Evolutionary conservation across 495 filamentous ascomycete genomes (phyloP), one percentile per base, ranked within the genome.

Genomic region (Penicillium goetzii): DNA sequence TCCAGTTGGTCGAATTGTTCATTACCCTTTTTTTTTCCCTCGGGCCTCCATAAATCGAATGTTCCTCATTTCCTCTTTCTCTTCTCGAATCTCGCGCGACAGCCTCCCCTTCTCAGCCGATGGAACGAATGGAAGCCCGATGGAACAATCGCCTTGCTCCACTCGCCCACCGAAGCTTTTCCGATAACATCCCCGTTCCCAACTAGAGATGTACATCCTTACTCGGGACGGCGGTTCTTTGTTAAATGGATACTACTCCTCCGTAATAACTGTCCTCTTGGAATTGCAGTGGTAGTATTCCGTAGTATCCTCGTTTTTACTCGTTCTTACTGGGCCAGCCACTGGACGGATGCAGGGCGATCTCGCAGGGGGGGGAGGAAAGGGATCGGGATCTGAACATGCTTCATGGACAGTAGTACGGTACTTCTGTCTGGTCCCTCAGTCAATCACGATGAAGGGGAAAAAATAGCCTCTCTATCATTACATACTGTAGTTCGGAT

Each of bases 61-160:
- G 19, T 45, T 47, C 15, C 12, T 47, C 43, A n/a, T 10, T 25
- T 21, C 15, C 15, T 12, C 10, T 23, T 47, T 25, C 21, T 23
- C 21, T 47, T 12, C 21, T 25, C 15, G 38, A 17, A 1, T 30
- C 59, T 34, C 49, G 56, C 57, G 60, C 60, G 60, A 67, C 60
- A 52, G 59, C 60, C 56, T 62, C 59, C 59, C 50, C 23, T 67
- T 63, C 57, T 63, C 52, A 59, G n/a, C n/a, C n/a, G 52, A 56
- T 45, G 62, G 53, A 66, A 57, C 41, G 51, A 62, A 68, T 71
- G 60, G 68, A 71, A 71, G 68, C 57, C 55, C 66, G 54, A 66
- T 71, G 50, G 68, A 71, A 71, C 60, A 23, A 53, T 47, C n/a
- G n/a, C 52, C 61, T 54, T 54, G 61, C 65, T 45, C 9, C 4